Conservation (phyloP, 2,329 filamentous ascomycete genomes). For the Fusarium sp. region DNA sequence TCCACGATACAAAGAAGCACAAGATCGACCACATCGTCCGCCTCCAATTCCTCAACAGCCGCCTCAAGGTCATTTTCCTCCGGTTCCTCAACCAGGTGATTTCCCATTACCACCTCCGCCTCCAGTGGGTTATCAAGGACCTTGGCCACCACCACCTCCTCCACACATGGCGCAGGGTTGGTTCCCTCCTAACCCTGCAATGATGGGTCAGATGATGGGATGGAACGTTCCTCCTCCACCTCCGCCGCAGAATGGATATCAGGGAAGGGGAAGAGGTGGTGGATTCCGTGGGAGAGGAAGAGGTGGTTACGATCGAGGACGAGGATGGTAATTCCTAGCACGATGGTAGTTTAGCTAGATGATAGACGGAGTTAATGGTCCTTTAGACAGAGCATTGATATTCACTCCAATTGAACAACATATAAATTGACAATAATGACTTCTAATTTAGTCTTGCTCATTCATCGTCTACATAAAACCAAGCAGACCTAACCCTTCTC, state of each 20-base stretch:
- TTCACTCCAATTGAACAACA: neutral
- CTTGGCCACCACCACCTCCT: constrained; percentile 58
- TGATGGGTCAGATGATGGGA: constrained; percentile 46
- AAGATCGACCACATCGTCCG: constrained; percentile 30
- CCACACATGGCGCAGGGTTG: constrained; percentile 44
- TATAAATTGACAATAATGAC: constrained; percentile 44
- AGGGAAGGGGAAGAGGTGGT: constrained; percentile 40
- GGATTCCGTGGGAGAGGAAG: constrained; percentile 48
- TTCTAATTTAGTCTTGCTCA: constrained; percentile 49
- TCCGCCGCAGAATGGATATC: constrained; percentile 41
- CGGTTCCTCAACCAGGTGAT: constrained; percentile 33
- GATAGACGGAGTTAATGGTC: neutral
- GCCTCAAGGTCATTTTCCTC: constrained; percentile 37
- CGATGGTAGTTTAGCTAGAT: neutral
- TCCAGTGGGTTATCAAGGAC: constrained; percentile 55
- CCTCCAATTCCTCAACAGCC: constrained; percentile 45
- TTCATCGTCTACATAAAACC: constrained; percentile 48
- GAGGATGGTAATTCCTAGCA: constrained; percentile 36
- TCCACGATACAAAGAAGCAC: constrained; percentile 31
- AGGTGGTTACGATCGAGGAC: constrained; percentile 50
- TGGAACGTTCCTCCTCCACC: constrained; percentile 45
- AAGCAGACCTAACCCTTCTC: constrained; percentile 35
- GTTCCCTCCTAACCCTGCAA: constrained; percentile 45
- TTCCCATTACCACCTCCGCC: constrained; percentile 26
- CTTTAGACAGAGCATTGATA: neutral